These are phyloP conservation scores for Casuarina equisetifolia DNA, from an alignment of 306 rosid genomes.

Conservation along the genomic window DNA sequence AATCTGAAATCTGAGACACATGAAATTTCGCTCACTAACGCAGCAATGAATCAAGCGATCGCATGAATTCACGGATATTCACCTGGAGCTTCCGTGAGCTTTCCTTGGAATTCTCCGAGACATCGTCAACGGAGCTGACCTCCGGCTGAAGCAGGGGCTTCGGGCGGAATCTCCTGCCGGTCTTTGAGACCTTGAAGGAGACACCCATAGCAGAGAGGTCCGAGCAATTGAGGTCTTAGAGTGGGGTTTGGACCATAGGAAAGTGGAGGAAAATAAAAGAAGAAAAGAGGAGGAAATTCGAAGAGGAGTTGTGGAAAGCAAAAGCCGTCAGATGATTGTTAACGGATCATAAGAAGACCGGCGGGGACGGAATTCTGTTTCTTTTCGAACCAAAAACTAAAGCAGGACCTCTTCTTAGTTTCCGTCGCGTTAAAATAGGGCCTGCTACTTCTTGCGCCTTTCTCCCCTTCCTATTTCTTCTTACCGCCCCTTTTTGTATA, in stretches of 20 bases:
- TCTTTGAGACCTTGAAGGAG: conserved; percentile 57
- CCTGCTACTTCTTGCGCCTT: too few species aligned
- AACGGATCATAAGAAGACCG: too few species aligned
- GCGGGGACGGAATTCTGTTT: too few species aligned
- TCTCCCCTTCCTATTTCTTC: too few species aligned
- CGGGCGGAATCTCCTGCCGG: conserved; percentile 48
- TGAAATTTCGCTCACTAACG: conserved; percentile 7
- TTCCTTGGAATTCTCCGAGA: conserved; percentile 28
- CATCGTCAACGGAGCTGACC: conserved; percentile 27
- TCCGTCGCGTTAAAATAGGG: too few species aligned
- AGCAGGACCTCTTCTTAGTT: too few species aligned
- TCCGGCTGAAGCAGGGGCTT: conserved; percentile 37
- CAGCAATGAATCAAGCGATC: not conserved
- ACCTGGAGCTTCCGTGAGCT: conserved; percentile 44
- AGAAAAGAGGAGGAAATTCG: not conserved
- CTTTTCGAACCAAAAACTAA: too few species aligned
- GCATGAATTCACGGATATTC: not conserved
- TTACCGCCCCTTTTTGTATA: too few species aligned
- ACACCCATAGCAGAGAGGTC: conserved; percentile 39
- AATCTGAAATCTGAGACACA: conserved; percentile 8
- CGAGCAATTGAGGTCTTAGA: conserved; percentile 9
- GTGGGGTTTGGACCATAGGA: conserved; percentile 25
- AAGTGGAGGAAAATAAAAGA: not conserved
- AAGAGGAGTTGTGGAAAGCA: not conserved
- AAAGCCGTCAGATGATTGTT: not conserved